Base-by-base conservation (phyloP, 1,139 yeast species). In the Magnusiomyces paraingens region DNA sequence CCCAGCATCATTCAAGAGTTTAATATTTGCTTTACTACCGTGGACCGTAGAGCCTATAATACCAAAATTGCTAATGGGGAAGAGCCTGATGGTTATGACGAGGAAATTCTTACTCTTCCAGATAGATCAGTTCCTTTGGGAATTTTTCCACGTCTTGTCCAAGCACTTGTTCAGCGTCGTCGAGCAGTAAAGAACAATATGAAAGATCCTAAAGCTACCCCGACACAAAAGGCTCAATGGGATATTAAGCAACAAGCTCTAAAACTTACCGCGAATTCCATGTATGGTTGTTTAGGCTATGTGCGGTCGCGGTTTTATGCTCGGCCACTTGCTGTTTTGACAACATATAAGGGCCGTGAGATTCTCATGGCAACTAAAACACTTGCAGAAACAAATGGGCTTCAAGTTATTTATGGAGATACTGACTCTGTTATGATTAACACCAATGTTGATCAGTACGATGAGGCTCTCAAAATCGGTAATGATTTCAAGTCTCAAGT, bases 351-450 rank as follows among this genome's bases (percentile, higher is more conserved):
- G 68, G 99, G 99, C 66, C 80, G 99, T 73, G 98, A 94, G 70
- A 90, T 91, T 68, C 78, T 94, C 64, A 86, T 85, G 84, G 93
- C 87, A 64, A 93, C 99, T 0, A 82, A 95, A 68, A 95, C 87
- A 64, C 75, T 94, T 58, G 99, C 98, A 0, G 98, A 91, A 68
- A 79, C 84, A 56, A 75, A 84, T 62, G 86, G 87, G 0, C 76
- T 93, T 57, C 77, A 89, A 57, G 99, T 94, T 52, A 89, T 94
- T 18, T 94, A 94, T 66, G 99, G 99, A 76, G 99, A 94, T 74
- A 94, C 99, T 0, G 99, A 94, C 74, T 94, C 99, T 39, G 98
- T 94, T 53, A 94, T 94, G 99, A 90, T 94, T 66, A 95, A 93
- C 69, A 90, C 98, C 1, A 91, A 91, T 47, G 85, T 82, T 47